Conservation (phyloP, 2,329 filamentous ascomycete species). For the Tolypocladium capitatum region DNA sequence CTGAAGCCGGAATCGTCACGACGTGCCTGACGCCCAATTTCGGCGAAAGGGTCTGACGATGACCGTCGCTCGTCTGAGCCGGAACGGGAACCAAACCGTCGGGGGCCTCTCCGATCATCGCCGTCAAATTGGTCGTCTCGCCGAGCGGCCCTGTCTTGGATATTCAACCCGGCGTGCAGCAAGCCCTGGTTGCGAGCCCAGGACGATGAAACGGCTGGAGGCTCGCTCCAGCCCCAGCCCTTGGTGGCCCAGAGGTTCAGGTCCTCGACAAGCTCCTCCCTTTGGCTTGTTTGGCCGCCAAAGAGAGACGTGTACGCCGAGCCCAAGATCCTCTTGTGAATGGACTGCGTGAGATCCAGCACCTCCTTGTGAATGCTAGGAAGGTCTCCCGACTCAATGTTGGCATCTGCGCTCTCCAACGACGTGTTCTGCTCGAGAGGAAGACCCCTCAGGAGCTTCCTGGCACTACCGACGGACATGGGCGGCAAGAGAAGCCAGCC, state of each 20-base stretch:
- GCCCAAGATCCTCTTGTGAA: slow-evolving; percentile 21
- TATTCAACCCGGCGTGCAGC: slow-evolving; percentile 19
- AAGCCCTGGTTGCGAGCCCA: slow-evolving; percentile 21
- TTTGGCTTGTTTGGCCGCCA: slow-evolving; percentile 31
- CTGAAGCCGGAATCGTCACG: slow-evolving; percentile 13
- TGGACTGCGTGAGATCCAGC: slow-evolving; percentile 24
- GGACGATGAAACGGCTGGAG: slow-evolving; percentile 23
- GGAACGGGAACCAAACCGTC: slow-evolving; percentile 3
- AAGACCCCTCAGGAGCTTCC: slow-evolving; percentile 40
- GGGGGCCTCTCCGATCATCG: slow-evolving; percentile 3
- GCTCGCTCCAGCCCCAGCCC: slow-evolving; percentile 37
- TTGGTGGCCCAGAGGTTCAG: slow-evolving; percentile 39
- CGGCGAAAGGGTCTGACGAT: slow-evolving; percentile 13
- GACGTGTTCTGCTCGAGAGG: slow-evolving; percentile 43
- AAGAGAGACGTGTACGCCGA: slow-evolving; percentile 44
- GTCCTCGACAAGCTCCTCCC: slow-evolving; percentile 27
- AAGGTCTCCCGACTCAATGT: slow-evolving; percentile 35
- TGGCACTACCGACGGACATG: slow-evolving; percentile 34
- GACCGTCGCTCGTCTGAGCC: neutral
- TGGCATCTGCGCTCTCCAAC: slow-evolving; percentile 38
- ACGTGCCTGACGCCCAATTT: slow-evolving; percentile 12
- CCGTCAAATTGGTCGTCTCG: slow-evolving; percentile 6
- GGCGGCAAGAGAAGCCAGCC: slow-evolving; percentile 54
- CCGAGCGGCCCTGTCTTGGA: slow-evolving; percentile 8
- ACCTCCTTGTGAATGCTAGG: slow-evolving; percentile 32